Base-by-base conservation (phyloP, 2,329 filamentous ascomycete species). In the Exophiala oligosperma region DNA sequence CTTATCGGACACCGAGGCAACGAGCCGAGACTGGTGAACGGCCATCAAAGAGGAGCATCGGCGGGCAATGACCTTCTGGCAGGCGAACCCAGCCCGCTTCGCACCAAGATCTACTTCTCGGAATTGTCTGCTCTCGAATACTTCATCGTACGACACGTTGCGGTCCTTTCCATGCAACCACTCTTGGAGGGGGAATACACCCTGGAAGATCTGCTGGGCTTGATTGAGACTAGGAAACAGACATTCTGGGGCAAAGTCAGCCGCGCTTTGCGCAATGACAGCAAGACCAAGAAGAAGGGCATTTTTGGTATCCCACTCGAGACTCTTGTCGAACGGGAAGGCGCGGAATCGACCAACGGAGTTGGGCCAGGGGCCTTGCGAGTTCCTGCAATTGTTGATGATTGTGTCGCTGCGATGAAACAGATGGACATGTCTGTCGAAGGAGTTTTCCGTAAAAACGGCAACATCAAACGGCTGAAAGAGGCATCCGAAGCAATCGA, bases 401-500 rank as follows among this genome's bases (percentile, higher is more conserved):
- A 97, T 71, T 87, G 93, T 49, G 88, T 99, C 38, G 89, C 90
- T 3, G 92, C 92, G 11, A 96, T 99, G 91, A 87, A 92, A 67
- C 94, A 93, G 74, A 97, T 99, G 91, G 94, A 99, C 73, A 92
- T 99, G 78, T 97, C 93, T 1, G 91, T 99, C 1, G 94, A 99
- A 74, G 94, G 94, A 68, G 92, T 99, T 23, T 99, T 99, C 84
- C 87, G 94, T 67, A 99, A 99, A 82, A 99, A 97, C 69, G 94
- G 94, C 67, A 99, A 97, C 74, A 97, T 99, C 77, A 93, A 94
- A 73, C 90, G 92, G 66, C 81, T 97, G 46, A 91, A 90, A 66
- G 92, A 96, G 61, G 80, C 95, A 5, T 88, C 91, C 40, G 91
- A 95, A 56, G 81, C 87, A 67, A 92, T 99, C 64, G 94, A 99